Evolutionary conservation across 2,329 filamentous ascomycete genomes (phyloP).

Genomic region (Chrysosporium queenslandicum): DNA sequence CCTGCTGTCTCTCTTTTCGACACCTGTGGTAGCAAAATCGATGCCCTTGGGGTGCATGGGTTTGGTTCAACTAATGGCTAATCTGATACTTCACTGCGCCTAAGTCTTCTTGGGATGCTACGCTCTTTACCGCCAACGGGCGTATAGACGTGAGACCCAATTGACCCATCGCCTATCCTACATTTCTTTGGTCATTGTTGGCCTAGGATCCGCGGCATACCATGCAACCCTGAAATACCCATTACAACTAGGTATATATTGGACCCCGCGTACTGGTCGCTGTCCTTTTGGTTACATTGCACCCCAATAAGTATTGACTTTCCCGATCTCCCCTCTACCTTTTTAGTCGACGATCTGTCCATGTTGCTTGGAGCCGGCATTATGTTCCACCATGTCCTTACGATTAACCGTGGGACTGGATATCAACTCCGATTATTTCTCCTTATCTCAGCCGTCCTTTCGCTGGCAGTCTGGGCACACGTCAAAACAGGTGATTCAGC

Average conservation of each 20-base stretch:
- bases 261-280: not conserved
- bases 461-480: slow-evolving; percentile 13
- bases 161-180: slow-evolving; percentile 16
- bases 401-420: slow-evolving; percentile 7
- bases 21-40: not conserved
- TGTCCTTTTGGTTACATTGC: not conserved
- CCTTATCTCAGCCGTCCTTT: slow-evolving; percentile 4
- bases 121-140: slow-evolving; percentile 15
- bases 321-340: not conserved
- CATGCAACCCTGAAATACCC: slow-evolving; percentile 22
- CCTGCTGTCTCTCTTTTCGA: not conserved
- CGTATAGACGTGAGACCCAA: slow-evolving; percentile 15
- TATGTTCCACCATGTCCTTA: slow-evolving; percentile 17
- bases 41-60: not conserved
- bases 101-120: slow-evolving; percentile 13
- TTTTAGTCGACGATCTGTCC: slow-evolving; percentile 15
- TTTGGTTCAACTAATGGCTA: not conserved
- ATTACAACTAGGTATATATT: slow-evolving; percentile 15
- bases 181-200: slow-evolving; percentile 21
- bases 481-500: slow-evolving; percentile 12
- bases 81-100: not conserved
- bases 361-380: slow-evolving; percentile 14
- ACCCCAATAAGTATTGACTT: not conserved
- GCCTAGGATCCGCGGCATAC: slow-evolving; percentile 19
- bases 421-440: slow-evolving; percentile 7